Base-by-base conservation (phyloP, 257 asterid species). In the Echium plantagineum region DNA sequence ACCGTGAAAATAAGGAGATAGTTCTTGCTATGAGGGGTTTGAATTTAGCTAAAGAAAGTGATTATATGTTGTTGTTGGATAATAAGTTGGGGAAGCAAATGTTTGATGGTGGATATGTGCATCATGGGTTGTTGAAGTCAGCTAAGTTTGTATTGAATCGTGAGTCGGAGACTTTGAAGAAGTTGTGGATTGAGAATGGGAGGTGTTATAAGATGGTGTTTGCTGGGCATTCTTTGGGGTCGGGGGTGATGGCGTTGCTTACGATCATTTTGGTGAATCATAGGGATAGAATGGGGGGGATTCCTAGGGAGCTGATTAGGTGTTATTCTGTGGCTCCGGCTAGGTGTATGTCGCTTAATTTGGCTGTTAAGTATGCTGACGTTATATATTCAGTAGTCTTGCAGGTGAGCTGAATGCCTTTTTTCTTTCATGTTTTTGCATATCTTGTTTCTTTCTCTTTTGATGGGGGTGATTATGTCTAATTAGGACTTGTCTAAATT, bases 101-200 rank as follows among this genome's bases (percentile, higher is more conserved):
- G 95, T 89, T 88, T 58, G 95, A 89, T 71, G 95, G 98, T 21
- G 98, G 98, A 0, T 93, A 78, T 66, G 98, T 93, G 57, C 98
- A 93, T 65, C 80, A 82, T 32, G 98, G 98, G 31, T 65, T 88
- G 74, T 61, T 93, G 83, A 88, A 84, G 59, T 87, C 98, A 0
- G 98, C 98, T 24, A 61, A 71, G 32, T 93, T 96, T 96, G 64
- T 93, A 65, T 57, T 93, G 83, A 77, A 82, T 21, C 65, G 67
- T 3, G 98, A 88, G 52, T 77, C 95, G 42, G 97, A 81, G 66
- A 75, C 77, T 20, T 56, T 93, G 77, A 77, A 57, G 66, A 71
- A 67, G 58, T 55, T 81, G 68, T 91, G 98, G 98, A 77, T 76
- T 69, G 94, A 91, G 71, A 88, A 72, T 48, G 95, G 95, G 58